phyloP scores from a whole-genome alignment of 2,329 filamentous ascomycete genomes.

The Pseudogymnoascus pannorum region DNA sequence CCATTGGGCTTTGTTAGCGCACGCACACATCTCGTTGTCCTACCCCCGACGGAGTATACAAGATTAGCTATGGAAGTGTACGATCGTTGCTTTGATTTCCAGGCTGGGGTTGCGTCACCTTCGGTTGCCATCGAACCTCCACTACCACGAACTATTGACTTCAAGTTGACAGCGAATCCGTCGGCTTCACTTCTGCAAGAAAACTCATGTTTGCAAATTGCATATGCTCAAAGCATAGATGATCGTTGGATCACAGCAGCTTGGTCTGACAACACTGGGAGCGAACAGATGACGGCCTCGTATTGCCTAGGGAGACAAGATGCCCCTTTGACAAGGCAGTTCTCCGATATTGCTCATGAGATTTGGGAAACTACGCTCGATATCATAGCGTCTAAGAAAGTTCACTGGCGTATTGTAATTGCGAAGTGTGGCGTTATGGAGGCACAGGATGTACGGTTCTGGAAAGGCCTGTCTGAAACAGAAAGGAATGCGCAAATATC shows the following conservation, averaged over 20 bases:
- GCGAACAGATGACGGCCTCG: conserved; percentile 63
- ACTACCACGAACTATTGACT: conserved; percentile 65
- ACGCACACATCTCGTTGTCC: conserved; percentile 53
- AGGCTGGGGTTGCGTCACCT: conserved; percentile 53
- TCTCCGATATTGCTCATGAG: conserved; percentile 61
- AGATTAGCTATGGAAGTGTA: conserved; percentile 68
- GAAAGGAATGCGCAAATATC: conserved; percentile 45
- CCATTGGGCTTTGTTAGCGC: conserved; percentile 62
- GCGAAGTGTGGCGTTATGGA: conserved; percentile 65
- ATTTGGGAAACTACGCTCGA: conserved; percentile 73
- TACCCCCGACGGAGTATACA: conserved; percentile 50
- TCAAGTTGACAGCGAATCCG: conserved; percentile 60
- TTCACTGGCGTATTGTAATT: conserved; percentile 72
- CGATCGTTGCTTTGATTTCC: conserved; percentile 60
- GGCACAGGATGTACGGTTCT: conserved; percentile 54
- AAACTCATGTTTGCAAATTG: conserved; percentile 73
- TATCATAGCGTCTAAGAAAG: conserved; percentile 61
- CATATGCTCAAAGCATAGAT: conserved; percentile 69
- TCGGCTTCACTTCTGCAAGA: conserved; percentile 69
- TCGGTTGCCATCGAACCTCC: conserved; percentile 66
- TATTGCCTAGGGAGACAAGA: conserved; percentile 62
- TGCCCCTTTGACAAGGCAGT: conserved; percentile 41
- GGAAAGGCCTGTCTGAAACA: conserved; percentile 45
- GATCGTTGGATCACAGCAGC: conserved; percentile 71
- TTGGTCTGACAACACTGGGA: conserved; percentile 73